These are phyloP conservation scores for Pyrenula aspistea DNA, from an alignment of 495 filamentous ascomycete species.

Conservation along the genomic window DNA sequence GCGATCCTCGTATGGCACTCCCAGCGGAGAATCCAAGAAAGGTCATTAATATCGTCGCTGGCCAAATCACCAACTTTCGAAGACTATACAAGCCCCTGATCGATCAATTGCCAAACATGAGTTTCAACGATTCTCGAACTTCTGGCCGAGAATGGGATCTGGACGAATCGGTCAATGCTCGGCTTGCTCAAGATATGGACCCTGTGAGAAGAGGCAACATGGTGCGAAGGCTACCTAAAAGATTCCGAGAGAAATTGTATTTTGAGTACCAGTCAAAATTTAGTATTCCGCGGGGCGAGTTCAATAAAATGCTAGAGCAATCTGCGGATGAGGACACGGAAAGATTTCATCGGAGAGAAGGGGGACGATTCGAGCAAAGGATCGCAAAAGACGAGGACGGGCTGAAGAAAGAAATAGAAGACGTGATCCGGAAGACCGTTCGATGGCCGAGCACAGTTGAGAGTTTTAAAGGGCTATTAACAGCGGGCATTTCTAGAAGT, in stretches of 20 bases:
- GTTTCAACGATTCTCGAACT: conserved; percentile 59
- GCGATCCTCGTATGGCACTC: conserved; percentile 84
- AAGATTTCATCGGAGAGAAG: conserved; percentile 59
- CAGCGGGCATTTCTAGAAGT: conserved; percentile 54
- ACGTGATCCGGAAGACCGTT: conserved; percentile 74
- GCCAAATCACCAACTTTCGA: conserved; percentile 85
- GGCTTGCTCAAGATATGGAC: conserved; percentile 80
- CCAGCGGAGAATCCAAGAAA: conserved; percentile 86
- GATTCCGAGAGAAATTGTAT: conserved; percentile 81
- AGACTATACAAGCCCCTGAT: conserved; percentile 82
- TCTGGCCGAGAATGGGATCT: conserved; percentile 51
- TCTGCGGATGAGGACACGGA: conserved; percentile 52
- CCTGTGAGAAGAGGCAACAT: conserved; percentile 84
- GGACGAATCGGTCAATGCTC: conserved; percentile 46
- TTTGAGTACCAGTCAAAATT: conserved; percentile 89
- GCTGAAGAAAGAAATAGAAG: conserved; percentile 53
- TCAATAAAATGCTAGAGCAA: conserved; percentile 73
- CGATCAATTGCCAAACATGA: conserved; percentile 76
- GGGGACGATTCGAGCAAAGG: conserved; percentile 72
- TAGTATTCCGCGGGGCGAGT: conserved; percentile 69
- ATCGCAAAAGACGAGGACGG: conserved; percentile 58
- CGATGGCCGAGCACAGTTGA: conserved; percentile 82
- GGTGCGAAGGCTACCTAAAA: conserved; percentile 80
- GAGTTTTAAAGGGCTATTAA: conserved; percentile 68
- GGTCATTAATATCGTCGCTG: conserved; percentile 81